Evolutionary conservation across 2,329 filamentous ascomycete genomes (phyloP).

Genomic region (Hypoxylon sp.): DNA sequence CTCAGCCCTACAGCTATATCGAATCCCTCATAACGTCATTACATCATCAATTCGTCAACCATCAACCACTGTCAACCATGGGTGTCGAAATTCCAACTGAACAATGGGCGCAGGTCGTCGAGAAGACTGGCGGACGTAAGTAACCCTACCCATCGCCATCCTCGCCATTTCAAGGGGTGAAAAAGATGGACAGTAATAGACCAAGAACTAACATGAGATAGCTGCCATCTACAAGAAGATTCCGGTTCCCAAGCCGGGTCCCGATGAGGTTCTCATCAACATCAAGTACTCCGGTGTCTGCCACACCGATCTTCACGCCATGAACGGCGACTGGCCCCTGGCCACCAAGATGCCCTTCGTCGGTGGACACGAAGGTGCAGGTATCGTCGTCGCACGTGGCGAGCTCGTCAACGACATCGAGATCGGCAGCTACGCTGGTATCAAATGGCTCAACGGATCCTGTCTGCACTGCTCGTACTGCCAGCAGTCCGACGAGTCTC

Average conservation of each 20-base stretch:
- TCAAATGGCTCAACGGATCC: slow-evolving; percentile 93
- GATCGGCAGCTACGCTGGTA: slow-evolving; percentile 84
- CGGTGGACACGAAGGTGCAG: slow-evolving; percentile 82
- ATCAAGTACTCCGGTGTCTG: slow-evolving; percentile 91
- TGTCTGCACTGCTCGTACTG: slow-evolving; percentile 88
- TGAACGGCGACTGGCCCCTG: slow-evolving; percentile 91
- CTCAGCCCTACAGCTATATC: too few species aligned
- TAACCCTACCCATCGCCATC: slow-evolving; percentile 38
- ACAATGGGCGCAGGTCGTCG: slow-evolving; percentile 93
- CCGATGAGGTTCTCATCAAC: slow-evolving; percentile 91
- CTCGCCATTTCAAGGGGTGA: neutral
- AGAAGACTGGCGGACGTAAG: slow-evolving; percentile 78
- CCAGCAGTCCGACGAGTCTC: slow-evolving; percentile 79
- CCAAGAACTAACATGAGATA: slow-evolving; percentile 43
- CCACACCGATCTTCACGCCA: slow-evolving; percentile 82
- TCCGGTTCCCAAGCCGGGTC: slow-evolving; percentile 79
- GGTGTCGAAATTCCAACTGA: slow-evolving; percentile 72
- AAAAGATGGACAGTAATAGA: too few species aligned
- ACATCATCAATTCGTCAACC: slow-evolving; percentile 3
- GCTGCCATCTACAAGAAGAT: slow-evolving; percentile 80
- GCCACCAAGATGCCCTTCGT: slow-evolving; percentile 84
- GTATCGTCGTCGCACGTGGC: slow-evolving; percentile 82
- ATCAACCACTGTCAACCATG: slow-evolving; percentile 48
- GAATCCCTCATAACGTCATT: neutral
- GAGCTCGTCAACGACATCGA: slow-evolving; percentile 79